These are phyloP conservation scores for Xenoacremonium recifei DNA, from an alignment of 2,329 filamentous ascomycete genomes.

Conservation along the genomic window DNA sequence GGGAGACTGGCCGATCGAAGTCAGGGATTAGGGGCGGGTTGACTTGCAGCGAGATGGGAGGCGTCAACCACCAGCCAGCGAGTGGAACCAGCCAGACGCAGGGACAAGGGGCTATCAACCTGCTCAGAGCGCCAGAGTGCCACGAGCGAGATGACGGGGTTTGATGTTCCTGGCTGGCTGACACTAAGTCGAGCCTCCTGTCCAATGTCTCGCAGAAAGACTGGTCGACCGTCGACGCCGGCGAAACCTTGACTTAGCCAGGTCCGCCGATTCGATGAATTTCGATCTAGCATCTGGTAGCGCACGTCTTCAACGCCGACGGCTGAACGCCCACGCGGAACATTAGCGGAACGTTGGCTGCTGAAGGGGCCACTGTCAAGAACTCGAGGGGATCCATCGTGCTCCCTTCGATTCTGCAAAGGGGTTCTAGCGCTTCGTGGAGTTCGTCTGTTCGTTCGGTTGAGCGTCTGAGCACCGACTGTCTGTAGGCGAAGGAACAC, in stretches of 20 bases:
- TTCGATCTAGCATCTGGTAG: too few relatives aligned
- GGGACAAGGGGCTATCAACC: conserved; percentile 17
- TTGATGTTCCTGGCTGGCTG: conserved; percentile 7
- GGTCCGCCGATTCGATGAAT: too few relatives aligned
- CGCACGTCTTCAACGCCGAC: too few relatives aligned
- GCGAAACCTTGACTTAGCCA: neutral
- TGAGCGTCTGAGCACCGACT: too few relatives aligned
- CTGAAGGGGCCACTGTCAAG: too few relatives aligned
- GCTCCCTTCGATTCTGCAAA: too few relatives aligned
- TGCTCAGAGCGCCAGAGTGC: conserved; percentile 16
- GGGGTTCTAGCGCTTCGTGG: too few relatives aligned
- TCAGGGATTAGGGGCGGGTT: conserved; percentile 10
- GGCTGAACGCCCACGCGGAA: too few relatives aligned
- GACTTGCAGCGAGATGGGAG: conserved; percentile 18
- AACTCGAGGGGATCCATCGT: too few relatives aligned
- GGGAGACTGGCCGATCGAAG: conserved; percentile 15
- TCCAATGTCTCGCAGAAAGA: conserved; percentile 9
- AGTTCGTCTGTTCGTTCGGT: too few relatives aligned
- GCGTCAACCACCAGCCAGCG: neutral
- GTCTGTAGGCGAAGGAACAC: too few relatives aligned
- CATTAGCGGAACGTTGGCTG: too few relatives aligned
- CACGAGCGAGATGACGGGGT: conserved; percentile 14
- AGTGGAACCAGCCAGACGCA: conserved; percentile 9
- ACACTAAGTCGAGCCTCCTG: conserved; percentile 2
- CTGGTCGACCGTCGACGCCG: neutral